These are phyloP conservation scores for Aspergillus sp. DNA, from an alignment of 2,329 filamentous ascomycete genomes.

Conservation along the genomic window DNA sequence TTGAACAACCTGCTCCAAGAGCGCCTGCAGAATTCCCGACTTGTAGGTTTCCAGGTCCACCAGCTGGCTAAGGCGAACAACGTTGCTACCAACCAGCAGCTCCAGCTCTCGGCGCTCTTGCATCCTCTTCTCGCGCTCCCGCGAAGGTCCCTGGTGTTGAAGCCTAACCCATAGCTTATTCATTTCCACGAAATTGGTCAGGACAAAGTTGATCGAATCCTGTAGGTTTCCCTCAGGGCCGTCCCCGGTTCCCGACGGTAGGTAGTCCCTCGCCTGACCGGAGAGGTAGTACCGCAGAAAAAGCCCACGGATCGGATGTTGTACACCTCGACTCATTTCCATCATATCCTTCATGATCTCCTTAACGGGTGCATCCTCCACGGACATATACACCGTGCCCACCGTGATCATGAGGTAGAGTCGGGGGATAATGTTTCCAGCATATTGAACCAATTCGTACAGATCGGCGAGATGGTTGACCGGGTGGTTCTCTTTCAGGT, in stretches of 20 bases:
- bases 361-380: constrained; percentile 96
- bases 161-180: constrained; percentile 98
- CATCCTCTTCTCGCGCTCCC: constrained; percentile 88
- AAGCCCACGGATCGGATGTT: constrained; percentile 91
- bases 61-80: constrained; percentile 90
- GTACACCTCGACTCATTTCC: constrained; percentile 98
- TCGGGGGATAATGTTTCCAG: constrained; percentile 93
- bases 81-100: constrained; percentile 91
- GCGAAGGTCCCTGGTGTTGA: constrained; percentile 95
- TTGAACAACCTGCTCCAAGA: constrained; percentile 96
- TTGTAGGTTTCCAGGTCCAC: constrained; percentile 96
- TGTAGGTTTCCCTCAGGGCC: constrained; percentile 94
- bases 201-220: constrained; percentile 95
- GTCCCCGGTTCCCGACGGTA: constrained; percentile 79
- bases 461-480: constrained; percentile 97
- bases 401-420: constrained; percentile 99
- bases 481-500: constrained; percentile 94
- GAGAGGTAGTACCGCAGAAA: constrained; percentile 96
- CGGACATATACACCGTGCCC: constrained; percentile 97
- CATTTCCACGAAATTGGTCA: constrained; percentile 99
- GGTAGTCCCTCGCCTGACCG: constrained; percentile 85
- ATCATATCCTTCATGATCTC: constrained; percentile 99
- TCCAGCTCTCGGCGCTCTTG: constrained; percentile 95
- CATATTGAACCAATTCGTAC: constrained; percentile 97
- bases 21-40: constrained; percentile 78